Conservation (phyloP, 371 early-diverging fungal species). For the Circinella minor region DNA sequence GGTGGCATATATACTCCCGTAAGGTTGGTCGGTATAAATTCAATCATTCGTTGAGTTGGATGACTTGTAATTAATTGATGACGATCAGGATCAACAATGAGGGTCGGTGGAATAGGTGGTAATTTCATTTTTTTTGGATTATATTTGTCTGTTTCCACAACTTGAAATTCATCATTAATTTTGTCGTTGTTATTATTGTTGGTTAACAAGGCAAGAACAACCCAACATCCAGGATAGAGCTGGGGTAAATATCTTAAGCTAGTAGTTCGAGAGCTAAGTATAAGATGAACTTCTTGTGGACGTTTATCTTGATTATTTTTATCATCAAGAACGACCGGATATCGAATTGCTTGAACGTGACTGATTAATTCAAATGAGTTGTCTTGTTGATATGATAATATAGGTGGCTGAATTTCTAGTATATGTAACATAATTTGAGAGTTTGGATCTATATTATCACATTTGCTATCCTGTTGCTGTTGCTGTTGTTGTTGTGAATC, state of each 20-base stretch:
- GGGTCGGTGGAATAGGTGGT: not conserved
- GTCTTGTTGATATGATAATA: not conserved
- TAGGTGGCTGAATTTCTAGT: slow-evolving; percentile 3
- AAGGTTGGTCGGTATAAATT: not conserved
- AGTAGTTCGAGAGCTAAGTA: slow-evolving; percentile 1
- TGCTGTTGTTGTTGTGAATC: not conserved
- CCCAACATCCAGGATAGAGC: slow-evolving; percentile 9
- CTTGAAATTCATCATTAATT: not conserved
- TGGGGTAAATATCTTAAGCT: slow-evolving; percentile 8
- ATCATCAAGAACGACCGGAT: slow-evolving; percentile 9
- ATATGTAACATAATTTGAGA: not conserved
- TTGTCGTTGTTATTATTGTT: not conserved
- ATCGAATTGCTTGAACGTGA: slow-evolving; percentile 15
- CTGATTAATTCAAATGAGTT: not conserved
- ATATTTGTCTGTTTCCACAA: not conserved
- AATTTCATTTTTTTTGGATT: not conserved
- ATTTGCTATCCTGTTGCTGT: not conserved
- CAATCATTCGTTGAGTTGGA: not conserved
- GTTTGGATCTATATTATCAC: not conserved
- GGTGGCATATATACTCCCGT: not conserved
- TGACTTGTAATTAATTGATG: not conserved
- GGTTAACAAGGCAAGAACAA: not conserved
- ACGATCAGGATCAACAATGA: not conserved
- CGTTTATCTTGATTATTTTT: no score
- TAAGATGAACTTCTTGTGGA: slow-evolving; percentile 5